Conservation (phyloP, 345 rosid species). For the Combretum micranthum region DNA sequence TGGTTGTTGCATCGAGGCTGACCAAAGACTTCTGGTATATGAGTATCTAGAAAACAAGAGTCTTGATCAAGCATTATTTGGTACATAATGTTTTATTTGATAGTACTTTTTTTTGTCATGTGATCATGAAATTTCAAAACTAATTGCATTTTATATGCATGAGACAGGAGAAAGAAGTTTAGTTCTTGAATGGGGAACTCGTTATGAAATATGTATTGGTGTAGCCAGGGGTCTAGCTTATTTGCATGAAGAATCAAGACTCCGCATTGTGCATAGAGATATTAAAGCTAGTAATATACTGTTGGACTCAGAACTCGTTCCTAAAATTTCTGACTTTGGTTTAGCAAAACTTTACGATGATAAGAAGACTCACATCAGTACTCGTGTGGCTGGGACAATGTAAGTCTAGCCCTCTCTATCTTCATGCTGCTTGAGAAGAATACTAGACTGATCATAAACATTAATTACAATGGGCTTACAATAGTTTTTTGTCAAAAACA, state of each 20-base stretch:
- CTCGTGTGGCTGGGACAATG: slow-evolving; percentile 53
- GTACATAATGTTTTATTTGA: slow-evolving; percentile 14
- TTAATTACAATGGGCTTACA: too few species aligned
- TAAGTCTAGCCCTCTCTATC: slow-evolving; percentile 11
- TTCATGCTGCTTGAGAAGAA: too few species aligned
- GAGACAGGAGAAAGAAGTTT: slow-evolving; percentile 30
- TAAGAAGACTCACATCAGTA: slow-evolving; percentile 51
- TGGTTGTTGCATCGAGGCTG: slow-evolving; percentile 60
- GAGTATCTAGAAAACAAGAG: slow-evolving; percentile 65
- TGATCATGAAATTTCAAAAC: too few species aligned
- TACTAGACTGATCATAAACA: too few species aligned
- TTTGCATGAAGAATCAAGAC: slow-evolving; percentile 57
- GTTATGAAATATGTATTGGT: slow-evolving; percentile 40
- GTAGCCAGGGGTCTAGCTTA: slow-evolving; percentile 56
- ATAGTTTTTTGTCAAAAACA: too few species aligned
- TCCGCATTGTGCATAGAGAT: slow-evolving; percentile 50
- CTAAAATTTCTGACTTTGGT: slow-evolving; percentile 61
- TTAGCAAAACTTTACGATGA: slow-evolving; percentile 55
- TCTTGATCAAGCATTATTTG: slow-evolving; percentile 64
- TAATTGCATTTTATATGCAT: neutral
- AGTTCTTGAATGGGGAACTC: slow-evolving; percentile 35
- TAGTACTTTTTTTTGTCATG: neutral
- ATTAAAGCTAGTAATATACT: slow-evolving; percentile 45
- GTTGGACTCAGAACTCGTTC: slow-evolving; percentile 39
- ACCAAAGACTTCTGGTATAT: slow-evolving; percentile 51